Evolutionary conservation across 306 rosid species (phyloP).

Genomic region (Gleditsia sinensis): DNA sequence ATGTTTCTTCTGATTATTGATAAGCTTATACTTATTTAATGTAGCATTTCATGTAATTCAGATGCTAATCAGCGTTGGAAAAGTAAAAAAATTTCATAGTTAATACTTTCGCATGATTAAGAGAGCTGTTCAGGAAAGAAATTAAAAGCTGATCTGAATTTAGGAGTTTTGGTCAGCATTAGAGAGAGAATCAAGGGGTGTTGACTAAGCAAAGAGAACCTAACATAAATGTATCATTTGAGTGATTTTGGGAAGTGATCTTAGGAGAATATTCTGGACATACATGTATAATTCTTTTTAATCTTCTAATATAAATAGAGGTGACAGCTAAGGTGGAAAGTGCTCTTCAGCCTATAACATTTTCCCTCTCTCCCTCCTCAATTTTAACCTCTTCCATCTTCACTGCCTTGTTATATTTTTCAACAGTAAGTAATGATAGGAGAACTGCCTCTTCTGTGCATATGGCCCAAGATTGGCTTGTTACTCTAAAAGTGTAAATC

Average conservation of each 20-base stretch:
- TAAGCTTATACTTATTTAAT: slow-evolving; percentile 9
- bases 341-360: neutral
- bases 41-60: slow-evolving; percentile 3
- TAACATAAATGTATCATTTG: neutral
- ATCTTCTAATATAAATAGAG: neutral
- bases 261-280: neutral
- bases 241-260: neutral
- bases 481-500: neutral
- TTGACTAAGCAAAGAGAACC: neutral
- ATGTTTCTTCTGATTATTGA: slow-evolving; percentile 23
- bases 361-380: neutral
- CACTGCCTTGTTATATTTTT: neutral
- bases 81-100: neutral
- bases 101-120: neutral
- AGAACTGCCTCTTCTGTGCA: no score
- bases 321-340: neutral
- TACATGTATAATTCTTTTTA: neutral
- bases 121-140: neutral
- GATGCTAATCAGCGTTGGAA: neutral
- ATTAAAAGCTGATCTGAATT: neutral
- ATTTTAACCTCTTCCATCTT: neutral
- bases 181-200: neutral
- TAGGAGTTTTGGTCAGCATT: neutral
- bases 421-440: neutral
- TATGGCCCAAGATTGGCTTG: slow-evolving; percentile 5